Evolutionary conservation across 805 yeast species (phyloP), one percentile per base, ranked within the genome.

Genomic region (Saturnispora kantuleensis): DNA sequence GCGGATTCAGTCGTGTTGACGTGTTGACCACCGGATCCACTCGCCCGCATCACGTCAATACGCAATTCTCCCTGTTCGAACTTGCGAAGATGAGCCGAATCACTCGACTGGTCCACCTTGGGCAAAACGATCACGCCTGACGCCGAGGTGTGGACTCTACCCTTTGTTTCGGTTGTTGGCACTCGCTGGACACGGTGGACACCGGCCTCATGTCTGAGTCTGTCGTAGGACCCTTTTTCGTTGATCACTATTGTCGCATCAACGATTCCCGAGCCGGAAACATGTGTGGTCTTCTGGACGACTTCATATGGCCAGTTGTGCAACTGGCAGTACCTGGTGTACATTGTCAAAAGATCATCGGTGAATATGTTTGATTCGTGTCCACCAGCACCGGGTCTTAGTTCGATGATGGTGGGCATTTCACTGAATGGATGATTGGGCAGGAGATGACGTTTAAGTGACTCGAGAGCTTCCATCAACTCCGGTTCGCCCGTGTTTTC

Each of bases 361-460:
- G 97, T 77, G 62, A 93, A 93, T 11, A 93, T 73, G 58, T 81
- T 79, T 0, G 98, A 96, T 58, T 93, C 98, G 5, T 80, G 76
- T 3, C 98, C 98, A 12, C 98, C 98, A 2, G 90, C 87, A 7
- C 98, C 98, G 0, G 97, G 97, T 46, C 97, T 71, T 11, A 93
- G 64, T 60, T 93, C 98, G 15, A 93, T 51, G 2, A 93, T 67
- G 39, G 95, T 81, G 0, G 93, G 78, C 49, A 76, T 77, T 38
- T 84, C 93, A 3, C 81, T 74, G 59, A 83, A 84, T 38, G 78
- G 80, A 51, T 83, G 81, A 3, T 84, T 77, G 2, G 97, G 96
- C 17, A 90, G 63, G 5, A 93, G 66, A 35, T 72, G 69, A 5
- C 70, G 56, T 47, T 81, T 77, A n/a, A 85, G 63, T 30, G 64